Percentiles rank a stretch among this genome's conserved stretches.
phyloP scores from a whole-genome alignment of 441 rosid species.

The Macaranga tanarius region DNA sequence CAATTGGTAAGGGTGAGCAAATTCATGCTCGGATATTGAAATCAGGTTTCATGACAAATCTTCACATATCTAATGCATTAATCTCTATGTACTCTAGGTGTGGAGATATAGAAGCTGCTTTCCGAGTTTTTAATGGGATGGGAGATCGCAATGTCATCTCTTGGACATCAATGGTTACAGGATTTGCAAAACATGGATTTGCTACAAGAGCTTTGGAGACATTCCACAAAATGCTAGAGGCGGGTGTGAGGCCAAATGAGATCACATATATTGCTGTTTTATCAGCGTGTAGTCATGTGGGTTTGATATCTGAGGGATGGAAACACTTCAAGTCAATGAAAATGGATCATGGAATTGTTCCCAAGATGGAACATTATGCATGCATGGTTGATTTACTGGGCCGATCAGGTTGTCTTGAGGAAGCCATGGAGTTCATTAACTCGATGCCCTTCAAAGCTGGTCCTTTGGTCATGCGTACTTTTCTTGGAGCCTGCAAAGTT shows the following conservation, averaged over 20 bases:
- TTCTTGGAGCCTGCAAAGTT: slow-evolving; percentile 12
- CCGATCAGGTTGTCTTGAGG: slow-evolving; percentile 17
- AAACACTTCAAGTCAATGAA: slow-evolving; percentile 19
- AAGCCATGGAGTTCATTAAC: slow-evolving; percentile 13
- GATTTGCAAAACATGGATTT: slow-evolving; percentile 19
- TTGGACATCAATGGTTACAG: slow-evolving; percentile 19
- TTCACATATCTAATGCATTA: slow-evolving; percentile 14
- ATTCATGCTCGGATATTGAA: slow-evolving; percentile 16
- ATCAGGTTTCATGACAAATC: slow-evolving; percentile 2
- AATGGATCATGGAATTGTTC: slow-evolving; percentile 9
- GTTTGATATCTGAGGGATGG: slow-evolving; percentile 19
- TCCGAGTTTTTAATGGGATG: slow-evolving; percentile 12
- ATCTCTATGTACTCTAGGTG: slow-evolving; percentile 20
- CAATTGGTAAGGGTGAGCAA: slow-evolving; percentile 20
- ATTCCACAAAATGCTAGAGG: slow-evolving; percentile 10
- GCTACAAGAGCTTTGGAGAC: slow-evolving; percentile 12
- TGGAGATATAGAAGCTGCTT: slow-evolving; percentile 19
- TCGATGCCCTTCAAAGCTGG: slow-evolving; percentile 8
- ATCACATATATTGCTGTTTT: slow-evolving; percentile 21
- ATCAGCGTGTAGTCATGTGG: slow-evolving; percentile 16
- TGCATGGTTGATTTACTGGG: slow-evolving; percentile 52
- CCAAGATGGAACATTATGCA: slow-evolving; percentile 18
- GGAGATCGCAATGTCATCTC: slow-evolving; percentile 13
- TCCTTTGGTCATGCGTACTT: slow-evolving; percentile 10
- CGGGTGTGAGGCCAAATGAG: slow-evolving; percentile 12